These are phyloP conservation scores for Magnolia sinica DNA, from an alignment of 164 flowering plant genomes.

Conservation along the genomic window DNA sequence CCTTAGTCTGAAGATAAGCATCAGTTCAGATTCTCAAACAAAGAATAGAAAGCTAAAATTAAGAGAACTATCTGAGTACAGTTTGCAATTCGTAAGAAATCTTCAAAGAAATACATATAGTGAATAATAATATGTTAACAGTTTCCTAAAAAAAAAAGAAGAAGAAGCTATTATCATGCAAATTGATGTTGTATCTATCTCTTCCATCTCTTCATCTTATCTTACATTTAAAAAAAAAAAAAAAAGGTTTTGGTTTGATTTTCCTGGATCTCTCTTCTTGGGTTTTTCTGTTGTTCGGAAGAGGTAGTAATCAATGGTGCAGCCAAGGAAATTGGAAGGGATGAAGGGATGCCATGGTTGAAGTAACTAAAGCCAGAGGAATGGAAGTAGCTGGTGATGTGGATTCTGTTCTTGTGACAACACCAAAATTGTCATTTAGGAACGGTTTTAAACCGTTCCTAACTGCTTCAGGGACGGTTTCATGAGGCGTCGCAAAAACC, in stretches of 20 bases:
- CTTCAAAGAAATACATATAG: background rate
- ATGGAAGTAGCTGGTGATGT: slow-evolving; percentile 95
- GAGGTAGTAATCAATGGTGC: slow-evolving; percentile 88
- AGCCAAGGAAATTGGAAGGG: slow-evolving; percentile 89
- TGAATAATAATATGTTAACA: background rate
- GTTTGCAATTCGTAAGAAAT: background rate
- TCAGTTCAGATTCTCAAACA: slow-evolving; percentile 4
- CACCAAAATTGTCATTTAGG: no score
- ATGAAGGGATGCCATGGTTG: slow-evolving; percentile 76
- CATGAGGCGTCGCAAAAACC: no score
- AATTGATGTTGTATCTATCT: no score
- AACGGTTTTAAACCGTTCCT: no score
- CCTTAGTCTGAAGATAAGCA: slow-evolving; percentile 36
- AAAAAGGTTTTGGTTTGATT: slow-evolving; percentile 6
- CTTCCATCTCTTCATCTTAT: background rate
- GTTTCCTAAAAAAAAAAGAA: background rate
- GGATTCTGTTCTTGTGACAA: slow-evolving; percentile 61
- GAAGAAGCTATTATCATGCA: no score
- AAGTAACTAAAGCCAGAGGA: slow-evolving; percentile 84
- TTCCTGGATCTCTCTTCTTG: background rate
- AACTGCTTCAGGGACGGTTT: no score
- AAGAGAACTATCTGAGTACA: background rate
- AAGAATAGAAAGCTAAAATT: background rate
- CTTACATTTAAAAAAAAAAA: background rate
- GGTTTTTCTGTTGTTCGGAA: slow-evolving; percentile 10